A percentile compares a stretch with the other conserved stretches of the same genome.
Conservation (phyloP, 148 eudicot genomes). For the Persicaria tinctoria region DNA sequence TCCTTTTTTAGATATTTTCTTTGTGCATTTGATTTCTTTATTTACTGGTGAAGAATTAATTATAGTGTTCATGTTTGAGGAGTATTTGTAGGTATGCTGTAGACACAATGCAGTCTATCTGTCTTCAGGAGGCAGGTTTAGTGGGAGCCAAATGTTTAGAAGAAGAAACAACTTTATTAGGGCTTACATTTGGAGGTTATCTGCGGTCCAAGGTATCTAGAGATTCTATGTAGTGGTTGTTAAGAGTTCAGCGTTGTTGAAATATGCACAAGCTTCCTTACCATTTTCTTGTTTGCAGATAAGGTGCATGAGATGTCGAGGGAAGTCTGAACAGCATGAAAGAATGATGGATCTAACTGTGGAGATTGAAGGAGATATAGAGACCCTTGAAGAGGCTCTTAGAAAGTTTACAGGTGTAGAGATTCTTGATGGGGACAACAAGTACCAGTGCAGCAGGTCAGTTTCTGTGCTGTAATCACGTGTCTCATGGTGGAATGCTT, state of each 20-base stretch:
- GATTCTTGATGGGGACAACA: constrained; percentile 81
- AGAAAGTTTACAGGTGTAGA: constrained; percentile 54
- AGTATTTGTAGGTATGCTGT: constrained; percentile 52
- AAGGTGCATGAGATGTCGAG: constrained; percentile 65
- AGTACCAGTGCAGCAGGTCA: constrained; percentile 78
- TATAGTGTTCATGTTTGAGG: constrained; percentile 8
- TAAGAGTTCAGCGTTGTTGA: background rate
- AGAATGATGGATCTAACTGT: constrained; percentile 88
- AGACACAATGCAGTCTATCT: constrained; percentile 66
- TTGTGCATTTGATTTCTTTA: background rate
- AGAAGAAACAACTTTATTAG: constrained; percentile 69
- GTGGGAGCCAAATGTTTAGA: constrained; percentile 36
- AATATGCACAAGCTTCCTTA: background rate
- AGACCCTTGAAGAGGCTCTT: constrained; percentile 74
- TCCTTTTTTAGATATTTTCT: background rate
- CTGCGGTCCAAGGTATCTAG: constrained; percentile 69
- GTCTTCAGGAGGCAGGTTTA: constrained; percentile 53
- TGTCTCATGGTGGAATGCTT: background rate
- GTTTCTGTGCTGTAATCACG: constrained; percentile 14
- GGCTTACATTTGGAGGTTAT: constrained; percentile 88
- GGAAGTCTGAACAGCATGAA: constrained; percentile 63
- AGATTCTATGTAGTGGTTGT: background rate
- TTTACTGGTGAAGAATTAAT: background rate
- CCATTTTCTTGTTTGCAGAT: constrained; percentile 36
- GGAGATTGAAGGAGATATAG: constrained; percentile 76